Evolutionary conservation across 305 asterid species (phyloP).

Genomic region (Stenogyne calaminthoides): DNA sequence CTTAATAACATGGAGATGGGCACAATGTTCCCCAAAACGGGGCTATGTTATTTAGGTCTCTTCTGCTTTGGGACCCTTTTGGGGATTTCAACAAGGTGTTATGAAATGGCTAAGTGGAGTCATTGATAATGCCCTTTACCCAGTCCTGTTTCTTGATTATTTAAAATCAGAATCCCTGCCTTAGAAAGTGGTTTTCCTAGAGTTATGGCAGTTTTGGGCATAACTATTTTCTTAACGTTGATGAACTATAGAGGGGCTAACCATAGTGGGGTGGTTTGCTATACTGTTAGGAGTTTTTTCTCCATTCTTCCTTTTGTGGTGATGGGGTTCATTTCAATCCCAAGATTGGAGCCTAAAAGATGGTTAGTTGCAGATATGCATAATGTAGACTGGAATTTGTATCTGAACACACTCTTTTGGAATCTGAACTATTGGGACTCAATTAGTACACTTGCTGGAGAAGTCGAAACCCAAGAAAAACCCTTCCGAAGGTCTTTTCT

Average conservation of each 20-base stretch:
- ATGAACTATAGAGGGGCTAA: constrained; percentile 77
- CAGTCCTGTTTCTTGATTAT: constrained; percentile 75
- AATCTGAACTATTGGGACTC: constrained; percentile 91
- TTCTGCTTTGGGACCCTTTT: constrained; percentile 76
- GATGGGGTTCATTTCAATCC: constrained; percentile 75
- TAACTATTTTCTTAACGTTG: constrained; percentile 55
- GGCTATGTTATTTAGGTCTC: constrained; percentile 95
- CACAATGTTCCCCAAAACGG: constrained; percentile 82
- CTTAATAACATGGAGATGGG: constrained; percentile 79
- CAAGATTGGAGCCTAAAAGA: constrained; percentile 62
- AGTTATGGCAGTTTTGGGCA: constrained; percentile 52
- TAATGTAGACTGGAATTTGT: constrained; percentile 68
- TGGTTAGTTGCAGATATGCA: constrained; percentile 69
- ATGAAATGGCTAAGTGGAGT: constrained; percentile 93
- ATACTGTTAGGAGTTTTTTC: constrained; percentile 62
- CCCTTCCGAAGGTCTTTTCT: constrained; percentile 67
- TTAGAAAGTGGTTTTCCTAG: constrained; percentile 64
- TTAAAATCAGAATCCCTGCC: constrained; percentile 71
- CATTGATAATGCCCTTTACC: constrained; percentile 81
- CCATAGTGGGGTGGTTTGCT: constrained; percentile 81
- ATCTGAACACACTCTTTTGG: constrained; percentile 83
- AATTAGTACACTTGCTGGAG: constrained; percentile 76
- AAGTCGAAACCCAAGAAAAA: constrained; percentile 72
- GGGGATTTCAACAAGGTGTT: constrained; percentile 93
- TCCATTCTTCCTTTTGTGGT: constrained; percentile 75